Percentiles rank a stretch among this genome's conserved stretches.
phyloP scores from a whole-genome alignment of 371 early-diverging fungal genomes.

The Dinochytrium kinnereticum region DNA sequence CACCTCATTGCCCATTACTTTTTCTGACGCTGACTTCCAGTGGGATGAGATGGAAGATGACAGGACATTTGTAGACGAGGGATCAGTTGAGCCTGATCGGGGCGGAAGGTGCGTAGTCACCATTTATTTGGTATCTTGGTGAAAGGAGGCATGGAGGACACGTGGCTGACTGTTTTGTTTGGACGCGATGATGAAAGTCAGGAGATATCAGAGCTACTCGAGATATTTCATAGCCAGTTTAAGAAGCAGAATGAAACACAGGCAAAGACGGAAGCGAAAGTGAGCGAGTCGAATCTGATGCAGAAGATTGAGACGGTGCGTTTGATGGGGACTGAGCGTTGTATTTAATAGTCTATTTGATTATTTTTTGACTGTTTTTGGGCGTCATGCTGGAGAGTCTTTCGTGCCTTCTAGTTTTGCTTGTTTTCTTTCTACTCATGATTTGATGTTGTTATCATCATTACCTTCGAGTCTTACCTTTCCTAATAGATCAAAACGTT shows the following conservation, averaged over 20 bases:
- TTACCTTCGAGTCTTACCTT: not conserved
- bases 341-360: too few relatives aligned
- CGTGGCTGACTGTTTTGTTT: not conserved
- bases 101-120: not conserved
- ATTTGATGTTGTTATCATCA: not conserved
- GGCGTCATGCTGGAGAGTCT: too few relatives aligned
- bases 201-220: conserved; percentile 1
- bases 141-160: not conserved
- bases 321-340: too few relatives aligned
- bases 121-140: not conserved
- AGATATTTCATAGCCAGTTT: conserved; percentile 9
- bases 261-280: not conserved
- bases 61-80: not conserved
- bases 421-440: not conserved
- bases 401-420: too few relatives aligned
- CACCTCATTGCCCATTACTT: not conserved
- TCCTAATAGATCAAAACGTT: not conserved
- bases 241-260: conserved; percentile 1
- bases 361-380: too few relatives aligned
- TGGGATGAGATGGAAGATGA: not conserved
- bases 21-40: not conserved
- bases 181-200: not conserved
- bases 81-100: not conserved
- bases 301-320: conserved; percentile 1
- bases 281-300: not conserved